Evolutionary conservation across 2,329 filamentous ascomycete genomes (phyloP), one percentile per base, ranked within the genome.

Genomic region (Phaeophleospora eucalypticola): DNA sequence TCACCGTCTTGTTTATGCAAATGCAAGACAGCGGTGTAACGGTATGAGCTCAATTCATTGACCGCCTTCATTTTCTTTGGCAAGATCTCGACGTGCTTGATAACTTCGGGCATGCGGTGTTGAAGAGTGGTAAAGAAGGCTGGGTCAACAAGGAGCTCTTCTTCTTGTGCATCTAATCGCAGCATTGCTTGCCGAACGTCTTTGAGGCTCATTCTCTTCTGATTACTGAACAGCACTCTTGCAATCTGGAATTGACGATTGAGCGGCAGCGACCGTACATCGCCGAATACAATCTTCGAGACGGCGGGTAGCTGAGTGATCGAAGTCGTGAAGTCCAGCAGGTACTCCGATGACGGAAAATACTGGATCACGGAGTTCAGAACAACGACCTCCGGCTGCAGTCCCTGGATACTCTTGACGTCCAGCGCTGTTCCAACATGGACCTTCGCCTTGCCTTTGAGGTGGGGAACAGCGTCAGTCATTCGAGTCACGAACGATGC

Each of bases 281-380:
- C n/a, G n/a, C n/a, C n/a, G n/a, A n/a, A n/a, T n/a, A n/a, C n/a
- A n/a, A n/a, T n/a, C n/a, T n/a, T n/a, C n/a, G n/a, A n/a, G n/a
- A n/a, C n/a, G n/a, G n/a, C n/a, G n/a, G n/a, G n/a, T n/a, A n/a
- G n/a, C n/a, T n/a, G n/a, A n/a, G n/a, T n/a, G n/a, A n/a, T n/a
- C 21, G 36, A 39, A 14, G 7, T 24, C 21, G 16, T 18, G n/a
- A n/a, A n/a, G n/a, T n/a, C n/a, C n/a, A n/a, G n/a, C 15, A 39
- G n/a, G 20, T 39, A 39, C n/a, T 4, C 36, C n/a, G 36, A 12
- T 4, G 36, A 39, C 4, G 36, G 36, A 19, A 39, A 39, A 18
- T 39, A 39, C 36, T 15, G n/a, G 4, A 19, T 14, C n/a, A 39
- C 36, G 14, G 36, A 39, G 36, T 39, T 39, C n/a, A 39, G n/a